Evolutionary conservation across 169 alveolate genomes (phyloP).

Genomic region (Eimeria zaria): DNA sequence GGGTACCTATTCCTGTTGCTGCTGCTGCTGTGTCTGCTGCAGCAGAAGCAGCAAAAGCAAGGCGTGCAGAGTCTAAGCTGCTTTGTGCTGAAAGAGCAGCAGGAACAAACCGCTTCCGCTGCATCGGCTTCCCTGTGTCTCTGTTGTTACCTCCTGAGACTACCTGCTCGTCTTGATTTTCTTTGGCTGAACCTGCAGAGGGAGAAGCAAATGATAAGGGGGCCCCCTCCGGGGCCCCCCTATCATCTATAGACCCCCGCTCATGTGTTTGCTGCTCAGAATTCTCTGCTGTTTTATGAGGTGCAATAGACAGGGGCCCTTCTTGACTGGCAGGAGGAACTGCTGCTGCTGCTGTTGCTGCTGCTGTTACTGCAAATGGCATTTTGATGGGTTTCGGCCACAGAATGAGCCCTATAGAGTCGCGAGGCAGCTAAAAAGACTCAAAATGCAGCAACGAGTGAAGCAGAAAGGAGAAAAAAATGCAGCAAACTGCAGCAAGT

Average conservation of each 20-base stretch:
- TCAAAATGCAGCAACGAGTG: background rate
- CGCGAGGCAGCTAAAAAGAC: background rate
- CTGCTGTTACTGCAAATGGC: constrained; percentile 15
- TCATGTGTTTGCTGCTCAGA: background rate
- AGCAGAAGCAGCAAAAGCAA: constrained; percentile 24
- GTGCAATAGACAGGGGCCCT: background rate
- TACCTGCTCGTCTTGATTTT: constrained; percentile 18
- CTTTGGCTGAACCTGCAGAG: constrained; percentile 34
- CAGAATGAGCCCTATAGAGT: background rate
- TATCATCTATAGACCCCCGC: background rate
- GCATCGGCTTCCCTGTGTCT: background rate
- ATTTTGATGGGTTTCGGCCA: background rate
- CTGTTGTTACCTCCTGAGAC: background rate
- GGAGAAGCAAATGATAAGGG: constrained; percentile 18
- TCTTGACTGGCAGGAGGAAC: background rate
- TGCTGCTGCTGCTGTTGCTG: constrained; percentile 23
- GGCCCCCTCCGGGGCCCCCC: background rate
- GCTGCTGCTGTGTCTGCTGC: constrained; percentile 12
- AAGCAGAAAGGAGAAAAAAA: background rate
- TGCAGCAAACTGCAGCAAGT: constrained; percentile 15
- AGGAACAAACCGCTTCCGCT: constrained; percentile 33
- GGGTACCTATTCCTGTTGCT: background rate
- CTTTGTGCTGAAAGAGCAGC: background rate
- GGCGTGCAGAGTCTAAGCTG: background rate
- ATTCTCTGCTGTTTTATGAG: background rate